These are phyloP conservation scores for Suhomyces xylopsoci DNA, from an alignment of 805 yeast species.

Conservation along the genomic window DNA sequence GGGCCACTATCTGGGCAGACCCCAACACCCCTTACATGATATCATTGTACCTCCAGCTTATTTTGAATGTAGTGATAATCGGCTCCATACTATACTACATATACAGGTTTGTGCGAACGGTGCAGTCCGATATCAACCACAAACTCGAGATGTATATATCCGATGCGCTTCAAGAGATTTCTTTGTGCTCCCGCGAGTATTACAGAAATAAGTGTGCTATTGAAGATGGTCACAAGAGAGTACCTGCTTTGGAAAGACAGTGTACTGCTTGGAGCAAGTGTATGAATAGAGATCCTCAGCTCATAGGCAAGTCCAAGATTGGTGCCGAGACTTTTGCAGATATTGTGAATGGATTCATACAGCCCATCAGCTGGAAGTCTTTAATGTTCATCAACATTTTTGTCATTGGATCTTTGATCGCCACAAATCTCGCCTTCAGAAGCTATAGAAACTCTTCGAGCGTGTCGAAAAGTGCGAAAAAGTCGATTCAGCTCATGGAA, in stretches of 20 bases:
- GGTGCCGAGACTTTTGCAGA: slow-evolving; percentile 84
- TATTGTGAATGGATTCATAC: slow-evolving; percentile 71
- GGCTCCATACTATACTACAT: slow-evolving; percentile 50
- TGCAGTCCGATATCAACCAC: slow-evolving; percentile 65
- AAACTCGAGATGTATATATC: slow-evolving; percentile 63
- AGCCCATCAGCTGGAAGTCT: slow-evolving; percentile 69
- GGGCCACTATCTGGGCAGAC: slow-evolving; percentile 20
- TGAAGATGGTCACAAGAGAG: slow-evolving; percentile 43
- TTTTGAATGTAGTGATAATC: slow-evolving; percentile 54
- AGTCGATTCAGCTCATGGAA: not conserved
- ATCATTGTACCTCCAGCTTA: slow-evolving; percentile 61
- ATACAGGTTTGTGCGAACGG: slow-evolving; percentile 50
- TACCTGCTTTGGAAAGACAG: slow-evolving; percentile 67
- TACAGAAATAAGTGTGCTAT: slow-evolving; percentile 68
- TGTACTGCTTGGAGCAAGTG: slow-evolving; percentile 80
- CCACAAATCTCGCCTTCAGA: slow-evolving; percentile 52
- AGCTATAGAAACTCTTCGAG: slow-evolving; percentile 20
- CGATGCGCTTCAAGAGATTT: slow-evolving; percentile 61
- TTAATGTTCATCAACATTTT: slow-evolving; percentile 47
- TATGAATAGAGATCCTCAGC: slow-evolving; percentile 73
- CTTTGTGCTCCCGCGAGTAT: slow-evolving; percentile 67
- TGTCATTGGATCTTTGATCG: slow-evolving; percentile 49
- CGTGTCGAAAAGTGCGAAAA: not conserved
- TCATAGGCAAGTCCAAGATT: slow-evolving; percentile 63
- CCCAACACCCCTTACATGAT: slow-evolving; percentile 55